A percentile compares a stretch with the other conserved stretches of the same genome.
Conservation (phyloP, 176 grass and related monocot species). For the Raddia distichophylla region DNA sequence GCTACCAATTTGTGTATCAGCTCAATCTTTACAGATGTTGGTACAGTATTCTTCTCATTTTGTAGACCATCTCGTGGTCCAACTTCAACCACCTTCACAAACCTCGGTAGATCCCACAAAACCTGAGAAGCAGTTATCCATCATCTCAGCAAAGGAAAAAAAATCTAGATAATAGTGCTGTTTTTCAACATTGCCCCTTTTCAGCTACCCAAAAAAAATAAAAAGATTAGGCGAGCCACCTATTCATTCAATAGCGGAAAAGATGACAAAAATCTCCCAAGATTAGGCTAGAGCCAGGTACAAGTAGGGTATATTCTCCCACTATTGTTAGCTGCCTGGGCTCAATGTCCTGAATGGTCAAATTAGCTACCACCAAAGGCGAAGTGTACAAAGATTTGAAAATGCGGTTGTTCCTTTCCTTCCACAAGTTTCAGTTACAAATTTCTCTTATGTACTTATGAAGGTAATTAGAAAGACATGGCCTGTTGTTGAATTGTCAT, state of each 20-base stretch:
- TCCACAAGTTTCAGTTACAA: background rate
- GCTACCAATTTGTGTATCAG: constrained; percentile 82
- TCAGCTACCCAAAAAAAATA: too few relatives aligned
- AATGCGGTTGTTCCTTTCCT: too few relatives aligned
- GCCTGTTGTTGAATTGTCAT: background rate
- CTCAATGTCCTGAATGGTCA: too few relatives aligned
- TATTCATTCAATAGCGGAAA: too few relatives aligned
- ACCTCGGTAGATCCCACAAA: constrained; percentile 61
- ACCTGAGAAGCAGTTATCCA: constrained; percentile 52
- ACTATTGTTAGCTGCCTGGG: too few relatives aligned
- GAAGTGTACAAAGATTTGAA: too few relatives aligned
- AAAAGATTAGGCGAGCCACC: too few relatives aligned
- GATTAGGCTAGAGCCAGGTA: too few relatives aligned
- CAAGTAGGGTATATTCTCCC: too few relatives aligned
- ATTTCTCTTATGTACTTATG: constrained; percentile 2
- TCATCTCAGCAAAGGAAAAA: constrained; percentile 27
- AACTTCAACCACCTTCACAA: constrained; percentile 94
- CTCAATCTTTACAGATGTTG: constrained; percentile 88
- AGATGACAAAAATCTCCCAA: too few relatives aligned
- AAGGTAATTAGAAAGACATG: background rate
- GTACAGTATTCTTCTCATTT: constrained; percentile 73
- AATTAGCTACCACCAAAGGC: too few relatives aligned
- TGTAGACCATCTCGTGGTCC: constrained; percentile 91
- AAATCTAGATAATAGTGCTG: background rate
- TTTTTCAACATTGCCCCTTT: background rate